Percentiles rank a stretch among this genome's conserved stretches.
Conservation (phyloP, 305 asterid genomes). For the Plantago lanceolata region DNA sequence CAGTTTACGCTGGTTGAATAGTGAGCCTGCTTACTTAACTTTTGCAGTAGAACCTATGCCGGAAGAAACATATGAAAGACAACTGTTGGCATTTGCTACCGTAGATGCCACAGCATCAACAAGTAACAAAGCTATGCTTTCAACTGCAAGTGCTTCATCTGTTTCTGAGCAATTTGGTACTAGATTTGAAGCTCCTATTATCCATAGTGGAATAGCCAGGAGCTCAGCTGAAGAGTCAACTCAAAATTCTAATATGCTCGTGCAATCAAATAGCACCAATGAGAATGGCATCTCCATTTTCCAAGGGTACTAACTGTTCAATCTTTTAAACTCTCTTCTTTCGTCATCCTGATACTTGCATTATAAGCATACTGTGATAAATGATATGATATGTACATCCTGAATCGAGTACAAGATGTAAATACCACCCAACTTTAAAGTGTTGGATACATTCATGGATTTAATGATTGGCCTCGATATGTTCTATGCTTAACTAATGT, state of each 20-base stretch:
- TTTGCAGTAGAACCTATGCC: conserved; percentile 44
- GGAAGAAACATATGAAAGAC: conserved; percentile 38
- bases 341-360: background rate
- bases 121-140: conserved; percentile 30
- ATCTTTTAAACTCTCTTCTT: background rate
- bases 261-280: conserved; percentile 38
- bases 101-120: conserved; percentile 40
- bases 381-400: no score
- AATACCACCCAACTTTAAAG: background rate
- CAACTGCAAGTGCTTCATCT: conserved; percentile 36
- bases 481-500: conserved; percentile 3
- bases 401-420: no score
- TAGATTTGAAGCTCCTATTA: conserved; percentile 52
- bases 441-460: background rate
- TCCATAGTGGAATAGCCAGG: conserved; percentile 50
- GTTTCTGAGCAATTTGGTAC: conserved; percentile 32
- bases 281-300: conserved; percentile 62
- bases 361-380: no score
- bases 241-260: conserved; percentile 36
- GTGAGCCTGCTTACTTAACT: background rate
- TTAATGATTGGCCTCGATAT: background rate
- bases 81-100: conserved; percentile 64
- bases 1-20: background rate
- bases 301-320: conserved; percentile 59
- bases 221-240: conserved; percentile 39